phyloP scores from a whole-genome alignment of 345 rosid species.

The rapeseed (Brassica napus) region Da-Ae NC_063439.1:9304001-9304500 shows the following conservation, averaged over 20 bases:
- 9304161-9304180: constrained; percentile 3
- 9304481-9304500: constrained; percentile 75
- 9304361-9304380: constrained; percentile 22
- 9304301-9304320: neutral
- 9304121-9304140: constrained; percentile 48
- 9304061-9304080: constrained; percentile 81
- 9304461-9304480: constrained; percentile 59
- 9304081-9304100: constrained; percentile 73
- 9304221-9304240: constrained; percentile 16
- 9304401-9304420: constrained; percentile 20
- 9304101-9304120: constrained; percentile 78
- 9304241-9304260: constrained; percentile 7
- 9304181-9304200: neutral
- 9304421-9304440: constrained; percentile 39
- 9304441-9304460: constrained; percentile 54
- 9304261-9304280: constrained; percentile 1
- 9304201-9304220: constrained; percentile 16
- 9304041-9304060: constrained; percentile 92
- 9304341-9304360: constrained; percentile 31
- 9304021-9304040: constrained; percentile 87
- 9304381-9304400: constrained; percentile 24
- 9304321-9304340: constrained; percentile 20
- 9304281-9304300: neutral
- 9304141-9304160: constrained; percentile 21
- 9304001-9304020: constrained; percentile 82